Evolutionary conservation across 2,329 filamentous ascomycete genomes (phyloP), one percentile per base, ranked within the genome.

Genomic region (Colletotrichum costaricense): DNA sequence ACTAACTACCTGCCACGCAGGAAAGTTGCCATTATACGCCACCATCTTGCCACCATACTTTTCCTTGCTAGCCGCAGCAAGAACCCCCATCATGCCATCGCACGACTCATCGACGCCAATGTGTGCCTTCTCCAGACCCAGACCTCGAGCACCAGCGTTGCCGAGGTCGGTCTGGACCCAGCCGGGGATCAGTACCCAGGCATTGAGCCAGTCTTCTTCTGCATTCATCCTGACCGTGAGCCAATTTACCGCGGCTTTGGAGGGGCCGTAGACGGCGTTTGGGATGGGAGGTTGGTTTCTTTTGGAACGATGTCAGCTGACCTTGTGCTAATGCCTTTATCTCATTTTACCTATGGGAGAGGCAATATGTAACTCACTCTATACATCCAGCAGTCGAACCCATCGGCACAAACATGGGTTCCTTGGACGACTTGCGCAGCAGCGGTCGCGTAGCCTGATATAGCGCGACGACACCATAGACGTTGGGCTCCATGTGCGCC

Each of bases 401-500:
- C 63, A 67, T 56, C 5, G 33, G 22, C 7, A 35, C 14, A 3
- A 67, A 71, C 0, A 67, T 67, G 14, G 68, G 56, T 11, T 62
- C 42, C 8, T 16, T 55, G 14, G 24, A 4, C 5, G 63, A 62
- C 22, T n/a, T 75, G 14, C 74, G 69, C 3, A 84, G 76, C 4
- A 84, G 72, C 1, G 78, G 74, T 7, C 72, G 68, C 11, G 75
- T 72, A 8, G 80, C 80, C 65, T 80, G 79, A 60, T 74, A 74
- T 19, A 75, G 60, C 16, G 46, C 19, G 46, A 75, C 8, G 9
- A 68, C 57, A 5, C 62, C 69, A 30, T 66, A 52, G 6, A 64
- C 52, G 75, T 90, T 89, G 57, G 85, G 76, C 0, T 82, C 76
- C 55, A 87, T 76, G 75, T 86, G 82, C 1, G 79, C 76, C 3